Conservation (phyloP, 305 asterid species). For the Ajuga reptans region DNA sequence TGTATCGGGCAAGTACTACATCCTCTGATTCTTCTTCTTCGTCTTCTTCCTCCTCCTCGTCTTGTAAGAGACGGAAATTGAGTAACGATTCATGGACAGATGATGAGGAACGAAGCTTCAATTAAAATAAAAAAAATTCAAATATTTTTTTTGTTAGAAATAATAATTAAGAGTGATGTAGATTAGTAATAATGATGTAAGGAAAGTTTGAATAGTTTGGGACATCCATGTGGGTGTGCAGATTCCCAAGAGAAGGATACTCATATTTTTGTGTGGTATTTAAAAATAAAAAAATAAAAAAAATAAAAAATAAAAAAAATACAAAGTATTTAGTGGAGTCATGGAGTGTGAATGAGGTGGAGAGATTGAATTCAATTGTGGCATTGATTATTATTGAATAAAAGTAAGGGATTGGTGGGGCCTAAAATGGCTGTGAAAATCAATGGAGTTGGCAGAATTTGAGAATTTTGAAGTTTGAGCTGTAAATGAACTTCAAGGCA, state of each 20-base stretch:
- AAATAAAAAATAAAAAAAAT: neutral
- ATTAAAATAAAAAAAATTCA: conserved; percentile 9
- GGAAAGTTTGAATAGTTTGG: conserved; percentile 9
- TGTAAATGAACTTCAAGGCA: conserved; percentile 25
- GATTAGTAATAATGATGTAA: conserved; percentile 27
- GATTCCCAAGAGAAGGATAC: conserved; percentile 50
- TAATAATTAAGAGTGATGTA: conserved; percentile 39
- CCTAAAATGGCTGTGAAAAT: conserved; percentile 27
- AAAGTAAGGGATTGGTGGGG: conserved; percentile 35
- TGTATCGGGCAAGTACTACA: conserved; percentile 37
- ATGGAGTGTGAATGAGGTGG: conserved; percentile 33
- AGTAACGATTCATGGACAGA: conserved; percentile 36
- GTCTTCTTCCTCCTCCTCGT: conserved; percentile 26
- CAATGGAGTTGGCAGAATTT: conserved; percentile 34
- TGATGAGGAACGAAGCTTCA: conserved; percentile 23
- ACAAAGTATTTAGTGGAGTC: conserved; percentile 30
- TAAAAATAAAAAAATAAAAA: neutral
- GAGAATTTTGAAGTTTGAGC: conserved; percentile 15
- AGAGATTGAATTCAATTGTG: conserved; percentile 34
- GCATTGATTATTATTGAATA: conserved; percentile 45
- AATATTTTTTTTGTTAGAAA: conserved; percentile 27
- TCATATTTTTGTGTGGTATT: conserved; percentile 29
- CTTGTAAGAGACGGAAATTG: conserved; percentile 53
- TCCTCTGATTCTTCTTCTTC: conserved; percentile 32
- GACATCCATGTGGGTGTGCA: conserved; percentile 44